Conservation (phyloP, 2,329 filamentous ascomycete genomes). For the Moelleriella libera region DNA sequence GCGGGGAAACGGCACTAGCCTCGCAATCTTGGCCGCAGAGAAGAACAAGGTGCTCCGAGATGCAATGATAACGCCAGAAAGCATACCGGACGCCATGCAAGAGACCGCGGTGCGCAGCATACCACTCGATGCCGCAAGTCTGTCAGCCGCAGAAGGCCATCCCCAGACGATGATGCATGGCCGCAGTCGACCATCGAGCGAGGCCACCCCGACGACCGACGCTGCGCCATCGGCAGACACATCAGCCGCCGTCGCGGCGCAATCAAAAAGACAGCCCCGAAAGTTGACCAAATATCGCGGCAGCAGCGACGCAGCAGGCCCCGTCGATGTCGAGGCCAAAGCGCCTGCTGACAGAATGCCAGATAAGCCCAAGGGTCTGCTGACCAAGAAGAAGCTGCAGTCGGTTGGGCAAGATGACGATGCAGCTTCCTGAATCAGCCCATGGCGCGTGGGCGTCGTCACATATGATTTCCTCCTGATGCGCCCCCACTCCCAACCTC, state of each 20-base stretch:
- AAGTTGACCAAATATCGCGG: conserved; percentile 27
- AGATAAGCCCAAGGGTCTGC: conserved; percentile 15
- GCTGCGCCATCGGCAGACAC: neutral
- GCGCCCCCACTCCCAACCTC: neutral
- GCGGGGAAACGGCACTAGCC: conserved; percentile 1
- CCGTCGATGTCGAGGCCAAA: conserved; percentile 11
- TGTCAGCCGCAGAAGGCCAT: too few species aligned
- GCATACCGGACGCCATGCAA: conserved; percentile 13
- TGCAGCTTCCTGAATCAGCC: neutral
- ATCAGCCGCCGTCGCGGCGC: conserved; percentile 5
- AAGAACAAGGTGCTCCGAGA: conserved; percentile 1
- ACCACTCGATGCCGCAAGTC: neutral
- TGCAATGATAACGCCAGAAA: neutral
- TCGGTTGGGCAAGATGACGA: neutral
- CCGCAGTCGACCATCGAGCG: too few species aligned
- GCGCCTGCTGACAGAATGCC: conserved; percentile 14
- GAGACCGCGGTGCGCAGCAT: conserved; percentile 18
- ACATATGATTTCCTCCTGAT: neutral
- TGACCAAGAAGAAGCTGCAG: conserved; percentile 18
- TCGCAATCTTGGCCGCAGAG: conserved; percentile 1
- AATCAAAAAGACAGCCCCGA: conserved; percentile 19
- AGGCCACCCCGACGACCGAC: too few species aligned
- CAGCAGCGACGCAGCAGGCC: conserved; percentile 16
- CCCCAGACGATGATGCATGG: too few species aligned
- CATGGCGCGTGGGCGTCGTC: neutral